A percentile compares a stretch with the other conserved stretches of the same genome.
These are phyloP conservation scores for Acanthamoeba healyi DNA, from an alignment of 208 protist species.

Conservation along the genomic window DNA sequence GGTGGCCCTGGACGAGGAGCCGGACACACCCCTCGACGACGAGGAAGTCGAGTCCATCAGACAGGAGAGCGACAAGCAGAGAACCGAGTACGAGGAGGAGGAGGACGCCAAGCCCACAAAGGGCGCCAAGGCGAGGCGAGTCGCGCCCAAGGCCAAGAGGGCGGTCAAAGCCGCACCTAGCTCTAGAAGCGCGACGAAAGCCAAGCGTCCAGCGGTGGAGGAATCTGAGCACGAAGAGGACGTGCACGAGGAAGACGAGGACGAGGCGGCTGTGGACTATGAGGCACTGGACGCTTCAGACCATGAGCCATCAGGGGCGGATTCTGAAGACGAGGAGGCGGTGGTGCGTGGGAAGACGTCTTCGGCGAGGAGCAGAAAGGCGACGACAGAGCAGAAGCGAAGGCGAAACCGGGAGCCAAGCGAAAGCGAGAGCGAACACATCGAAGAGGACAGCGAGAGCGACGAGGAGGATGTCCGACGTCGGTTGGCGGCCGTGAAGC, in stretches of 20 bases:
- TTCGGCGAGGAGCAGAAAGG: background rate
- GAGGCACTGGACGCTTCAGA: background rate
- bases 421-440: background rate
- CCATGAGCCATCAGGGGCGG: background rate
- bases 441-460: background rate
- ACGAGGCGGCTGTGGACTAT: background rate
- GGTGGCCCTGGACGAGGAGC: background rate
- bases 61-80: slow-evolving; percentile 3
- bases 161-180: background rate
- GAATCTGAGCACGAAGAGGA: background rate
- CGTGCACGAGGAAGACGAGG: background rate
- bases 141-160: background rate
- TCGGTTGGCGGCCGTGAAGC: background rate
- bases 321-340: background rate
- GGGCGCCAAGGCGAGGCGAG: background rate
- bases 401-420: background rate
- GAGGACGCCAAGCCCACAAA: background rate
- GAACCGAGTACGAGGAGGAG: background rate
- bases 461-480: background rate
- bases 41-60: background rate
- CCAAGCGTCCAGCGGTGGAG: background rate
- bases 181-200: background rate
- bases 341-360: too few relatives aligned
- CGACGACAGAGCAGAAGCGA: background rate
- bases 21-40: background rate